These are phyloP conservation scores for Lactuca sativa DNA, from an alignment of 129 eudicot genomes.

Conservation along the genomic window DNA sequence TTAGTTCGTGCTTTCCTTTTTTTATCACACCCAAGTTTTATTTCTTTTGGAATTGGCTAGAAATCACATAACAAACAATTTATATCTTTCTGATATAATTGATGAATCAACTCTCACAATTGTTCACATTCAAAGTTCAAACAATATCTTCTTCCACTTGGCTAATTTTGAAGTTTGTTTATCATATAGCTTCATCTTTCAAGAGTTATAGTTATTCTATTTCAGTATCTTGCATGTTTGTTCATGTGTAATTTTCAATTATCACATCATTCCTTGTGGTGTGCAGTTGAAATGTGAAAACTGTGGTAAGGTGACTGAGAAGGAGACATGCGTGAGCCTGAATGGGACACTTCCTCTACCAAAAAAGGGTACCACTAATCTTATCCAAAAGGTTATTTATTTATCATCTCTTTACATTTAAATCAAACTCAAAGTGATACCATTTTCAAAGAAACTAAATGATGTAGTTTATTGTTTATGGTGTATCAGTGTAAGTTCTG, in stretches of 20 bases:
- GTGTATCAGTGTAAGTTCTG: conserved; percentile 89
- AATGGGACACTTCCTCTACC: conserved; percentile 55
- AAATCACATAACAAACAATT: no score
- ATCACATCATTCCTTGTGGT: conserved; percentile 13
- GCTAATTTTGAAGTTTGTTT: no score
- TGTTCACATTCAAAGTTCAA: no score
- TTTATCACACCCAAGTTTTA: no score
- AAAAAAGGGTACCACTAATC: conserved; percentile 48
- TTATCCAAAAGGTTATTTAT: conserved; percentile 69
- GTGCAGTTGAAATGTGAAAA: conserved; percentile 38
- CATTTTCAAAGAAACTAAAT: not conserved
- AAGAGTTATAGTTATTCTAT: not conserved
- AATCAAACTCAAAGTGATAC: not conserved
- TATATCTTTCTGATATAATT: no score
- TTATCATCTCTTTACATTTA: not conserved
- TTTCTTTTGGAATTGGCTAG: no score
- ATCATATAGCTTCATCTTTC: not conserved
- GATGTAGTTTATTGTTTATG: not conserved
- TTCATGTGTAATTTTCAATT: no score
- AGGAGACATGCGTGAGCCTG: conserved; percentile 63
- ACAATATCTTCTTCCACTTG: no score
- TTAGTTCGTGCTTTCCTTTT: no score
- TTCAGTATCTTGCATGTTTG: not conserved
- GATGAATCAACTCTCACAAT: no score
- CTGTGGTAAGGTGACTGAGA: conserved; percentile 44